These are phyloP conservation scores for Wallacemonas collosoma DNA, from an alignment of 208 protist genomes.

Conservation along the genomic window DNA sequence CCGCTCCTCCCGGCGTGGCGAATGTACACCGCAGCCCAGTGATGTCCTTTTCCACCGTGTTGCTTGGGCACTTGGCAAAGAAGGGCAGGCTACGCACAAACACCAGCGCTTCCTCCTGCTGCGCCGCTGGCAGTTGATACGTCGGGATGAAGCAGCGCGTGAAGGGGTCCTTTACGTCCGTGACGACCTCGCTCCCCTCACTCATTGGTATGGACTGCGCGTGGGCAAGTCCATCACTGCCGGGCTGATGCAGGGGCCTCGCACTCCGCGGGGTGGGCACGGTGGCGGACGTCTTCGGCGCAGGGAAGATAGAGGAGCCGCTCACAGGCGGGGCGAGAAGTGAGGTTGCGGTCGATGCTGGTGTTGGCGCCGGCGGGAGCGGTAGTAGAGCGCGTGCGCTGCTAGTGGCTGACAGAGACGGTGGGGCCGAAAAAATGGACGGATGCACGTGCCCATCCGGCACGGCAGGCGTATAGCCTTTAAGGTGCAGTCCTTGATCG, in stretches of 20 bases:
- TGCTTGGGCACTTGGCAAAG: constrained; percentile 34
- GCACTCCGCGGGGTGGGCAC: background rate
- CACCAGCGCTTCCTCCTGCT: constrained; percentile 31
- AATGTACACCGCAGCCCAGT: constrained; percentile 39
- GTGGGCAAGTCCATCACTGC: background rate
- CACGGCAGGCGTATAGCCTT: background rate
- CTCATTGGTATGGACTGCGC: constrained; percentile 8
- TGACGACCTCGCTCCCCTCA: background rate
- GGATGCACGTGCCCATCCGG: background rate
- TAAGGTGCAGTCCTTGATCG: too few species aligned
- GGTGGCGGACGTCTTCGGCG: background rate
- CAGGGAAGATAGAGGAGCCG: constrained; percentile 6
- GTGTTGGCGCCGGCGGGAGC: background rate
- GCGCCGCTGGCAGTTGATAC: constrained; percentile 7
- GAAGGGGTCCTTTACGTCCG: background rate
- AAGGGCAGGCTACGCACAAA: constrained; percentile 35
- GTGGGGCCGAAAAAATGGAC: constrained; percentile 18
- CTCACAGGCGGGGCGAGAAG: background rate
- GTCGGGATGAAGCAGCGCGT: constrained; percentile 41
- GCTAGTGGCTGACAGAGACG: background rate
- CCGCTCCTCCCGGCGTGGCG: constrained; percentile 25
- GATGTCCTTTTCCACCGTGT: constrained; percentile 18
- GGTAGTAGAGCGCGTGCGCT: background rate
- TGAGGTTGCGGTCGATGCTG: background rate
- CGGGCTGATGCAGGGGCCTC: background rate